A percentile compares a stretch with the other conserved stretches of the same genome.
These are phyloP conservation scores for Ustilago curta DNA, from an alignment of 1,284 basidiomycete species.

Conservation along the genomic window DNA sequence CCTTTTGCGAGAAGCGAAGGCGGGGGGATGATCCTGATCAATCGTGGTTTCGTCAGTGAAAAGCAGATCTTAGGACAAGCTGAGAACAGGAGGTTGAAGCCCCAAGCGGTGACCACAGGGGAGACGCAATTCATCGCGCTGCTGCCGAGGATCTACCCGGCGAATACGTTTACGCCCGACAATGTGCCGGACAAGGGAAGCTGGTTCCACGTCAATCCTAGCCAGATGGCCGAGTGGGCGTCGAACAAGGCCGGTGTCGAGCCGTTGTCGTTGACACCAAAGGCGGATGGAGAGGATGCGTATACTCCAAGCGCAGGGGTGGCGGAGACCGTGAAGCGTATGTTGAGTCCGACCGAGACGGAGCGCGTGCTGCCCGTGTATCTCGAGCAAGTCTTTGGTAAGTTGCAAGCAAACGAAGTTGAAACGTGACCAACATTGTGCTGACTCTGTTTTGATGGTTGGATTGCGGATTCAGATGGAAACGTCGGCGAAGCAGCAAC, in stretches of 20 bases:
- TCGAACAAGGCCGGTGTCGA: conserved; percentile 87
- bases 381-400: conserved; percentile 63
- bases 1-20: conserved; percentile 78
- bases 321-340: conserved; percentile 37
- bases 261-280: conserved; percentile 27
- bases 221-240: conserved; percentile 81
- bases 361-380: conserved; percentile 58
- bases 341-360: conserved; percentile 29
- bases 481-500: conserved; percentile 78
- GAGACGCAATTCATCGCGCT: conserved; percentile 47
- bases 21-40: conserved; percentile 75
- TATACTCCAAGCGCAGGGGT: conserved; percentile 52
- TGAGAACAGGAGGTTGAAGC: conserved; percentile 34
- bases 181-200: conserved; percentile 83
- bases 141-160: conserved; percentile 62
- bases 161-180: conserved; percentile 85
- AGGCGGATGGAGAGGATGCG: conserved; percentile 19
- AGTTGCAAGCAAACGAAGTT: neutral
- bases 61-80: conserved; percentile 67
- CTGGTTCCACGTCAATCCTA: conserved; percentile 88
- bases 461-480: conserved; percentile 72
- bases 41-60: conserved; percentile 86
- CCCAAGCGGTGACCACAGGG: conserved; percentile 22
- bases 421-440: too few species aligned
- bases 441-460: neutral